Conservation (phyloP, 2,329 filamentous ascomycete genomes). For the Trichoderma harzianum region DNA sequence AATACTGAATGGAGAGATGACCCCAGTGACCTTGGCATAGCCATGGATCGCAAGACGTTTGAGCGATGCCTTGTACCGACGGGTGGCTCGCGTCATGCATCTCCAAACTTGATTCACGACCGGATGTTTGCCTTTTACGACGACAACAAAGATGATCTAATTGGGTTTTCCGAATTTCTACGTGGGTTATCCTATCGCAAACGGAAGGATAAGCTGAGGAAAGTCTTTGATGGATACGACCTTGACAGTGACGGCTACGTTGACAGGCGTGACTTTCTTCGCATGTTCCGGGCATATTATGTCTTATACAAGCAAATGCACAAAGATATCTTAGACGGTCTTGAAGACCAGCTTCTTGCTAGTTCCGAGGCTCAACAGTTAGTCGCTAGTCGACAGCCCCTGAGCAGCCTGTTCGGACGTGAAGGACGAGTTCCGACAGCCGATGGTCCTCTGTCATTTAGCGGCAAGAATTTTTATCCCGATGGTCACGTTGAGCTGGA, state of each 20-base stretch:
- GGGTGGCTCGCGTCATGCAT: conserved; percentile 71
- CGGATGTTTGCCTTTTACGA: conserved; percentile 98
- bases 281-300: conserved; percentile 91
- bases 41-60: conserved; percentile 90
- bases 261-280: conserved; percentile 79
- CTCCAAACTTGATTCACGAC: conserved; percentile 89
- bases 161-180: conserved; percentile 90
- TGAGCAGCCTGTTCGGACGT: conserved; percentile 71
- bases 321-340: conserved; percentile 72
- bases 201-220: conserved; percentile 64
- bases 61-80: conserved; percentile 85
- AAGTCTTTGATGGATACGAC: conserved; percentile 87
- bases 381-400: conserved; percentile 68
- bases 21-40: conserved; percentile 70
- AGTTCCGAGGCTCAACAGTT: conserved; percentile 74
- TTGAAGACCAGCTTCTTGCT: conserved; percentile 74
- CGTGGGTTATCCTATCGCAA: conserved; percentile 72
- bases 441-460: conserved; percentile 53
- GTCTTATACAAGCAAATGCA: conserved; percentile 87
- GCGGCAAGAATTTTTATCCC: conserved; percentile 62
- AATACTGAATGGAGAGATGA: conserved; percentile 81
- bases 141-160: conserved; percentile 80
- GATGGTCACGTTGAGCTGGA: conserved; percentile 64
- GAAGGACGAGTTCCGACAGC: conserved; percentile 65
- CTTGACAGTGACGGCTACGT: conserved; percentile 85